Evolutionary conservation across 2,329 filamentous ascomycete genomes (phyloP).

Genomic region (Nannizziopsis barbatae): DNA sequence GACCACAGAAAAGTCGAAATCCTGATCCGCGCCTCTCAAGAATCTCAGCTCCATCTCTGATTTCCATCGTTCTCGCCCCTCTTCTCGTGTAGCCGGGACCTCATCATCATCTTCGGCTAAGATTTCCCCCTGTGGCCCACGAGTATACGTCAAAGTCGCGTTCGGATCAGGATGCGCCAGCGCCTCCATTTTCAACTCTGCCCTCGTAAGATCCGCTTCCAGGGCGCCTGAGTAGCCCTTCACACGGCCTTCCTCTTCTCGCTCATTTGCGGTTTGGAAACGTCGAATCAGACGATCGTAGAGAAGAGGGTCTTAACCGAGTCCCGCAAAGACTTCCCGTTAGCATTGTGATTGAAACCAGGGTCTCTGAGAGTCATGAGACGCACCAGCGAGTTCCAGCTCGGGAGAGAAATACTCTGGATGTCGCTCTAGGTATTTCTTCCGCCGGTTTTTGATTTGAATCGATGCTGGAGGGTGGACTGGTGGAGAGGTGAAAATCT

Average conservation of each 20-base stretch:
- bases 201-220: constrained; percentile 63
- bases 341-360: constrained; percentile 13
- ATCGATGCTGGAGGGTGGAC: constrained; percentile 35
- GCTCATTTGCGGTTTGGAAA: constrained; percentile 62
- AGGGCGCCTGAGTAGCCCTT: constrained; percentile 72
- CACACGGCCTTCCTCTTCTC: constrained; percentile 57
- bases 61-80: constrained; percentile 58
- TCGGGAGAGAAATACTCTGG: constrained; percentile 58
- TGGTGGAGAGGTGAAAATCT: constrained; percentile 1
- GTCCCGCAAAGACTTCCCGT: background rate
- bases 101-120: constrained; percentile 49
- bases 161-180: constrained; percentile 45
- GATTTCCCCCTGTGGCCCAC: constrained; percentile 45
- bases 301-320: constrained; percentile 55
- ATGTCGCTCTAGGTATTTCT: constrained; percentile 62
- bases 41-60: constrained; percentile 65
- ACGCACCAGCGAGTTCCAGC: constrained; percentile 51
- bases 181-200: constrained; percentile 61
- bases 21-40: constrained; percentile 59
- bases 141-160: constrained; percentile 40
- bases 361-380: too few species aligned
- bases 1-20: constrained; percentile 64
- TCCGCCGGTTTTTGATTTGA: constrained; percentile 61
- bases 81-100: constrained; percentile 48
- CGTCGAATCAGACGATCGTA: constrained; percentile 71